Evolutionary conservation across 1,139 yeast species (phyloP), one percentile per base, ranked within the genome.

Genomic region (Yamadazyma triangularis): DNA sequence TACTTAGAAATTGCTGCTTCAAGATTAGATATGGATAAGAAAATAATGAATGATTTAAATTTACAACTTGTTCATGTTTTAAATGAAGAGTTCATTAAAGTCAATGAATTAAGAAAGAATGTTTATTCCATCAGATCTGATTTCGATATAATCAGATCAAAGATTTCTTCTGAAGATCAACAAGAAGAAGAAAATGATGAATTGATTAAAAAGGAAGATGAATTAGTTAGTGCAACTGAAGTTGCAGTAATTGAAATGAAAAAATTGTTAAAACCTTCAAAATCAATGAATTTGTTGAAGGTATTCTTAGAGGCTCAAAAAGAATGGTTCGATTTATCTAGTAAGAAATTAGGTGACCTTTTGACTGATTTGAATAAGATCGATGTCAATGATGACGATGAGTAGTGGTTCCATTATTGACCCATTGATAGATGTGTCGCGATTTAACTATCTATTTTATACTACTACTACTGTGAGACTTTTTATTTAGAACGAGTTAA

Each of bases 241-340:
- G 64, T 69, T 20, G 91, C 91, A 1, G 91, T 81, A n/a, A 72
- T 75, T 45, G 77, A 77, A 34, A 82, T 84, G 91, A 78, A 80
- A 55, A 74, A 70, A 40, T 63, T 83, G 36, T 75, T 84, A 46
- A 76, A 72, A 40, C 87, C 89, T 24, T 64, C 78, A 10, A 82
- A 79, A 52, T 65, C 78, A 32, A 66, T 83, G 31, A 68, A 73
- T 36, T 61, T 83, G 47, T 63, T 84, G 42, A 79, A 78, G 48
- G 61, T 79, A 11, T 75, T 81, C 47, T 74, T 77, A 39, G 64
- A 70, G 42, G 81, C 85, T 35, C 91, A 82, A 58, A 64, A 76
- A 48, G 79, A 78, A 36, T 82, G 75, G 58, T 79, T 77, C 51
- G 81, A 77, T 52, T 61, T 51, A 28, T 53, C 53, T 26, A 56